Evolutionary conservation across 2,329 filamentous ascomycete species (phyloP), one percentile per base, ranked within the genome.

Genomic region (Cladosporium velox): DNA sequence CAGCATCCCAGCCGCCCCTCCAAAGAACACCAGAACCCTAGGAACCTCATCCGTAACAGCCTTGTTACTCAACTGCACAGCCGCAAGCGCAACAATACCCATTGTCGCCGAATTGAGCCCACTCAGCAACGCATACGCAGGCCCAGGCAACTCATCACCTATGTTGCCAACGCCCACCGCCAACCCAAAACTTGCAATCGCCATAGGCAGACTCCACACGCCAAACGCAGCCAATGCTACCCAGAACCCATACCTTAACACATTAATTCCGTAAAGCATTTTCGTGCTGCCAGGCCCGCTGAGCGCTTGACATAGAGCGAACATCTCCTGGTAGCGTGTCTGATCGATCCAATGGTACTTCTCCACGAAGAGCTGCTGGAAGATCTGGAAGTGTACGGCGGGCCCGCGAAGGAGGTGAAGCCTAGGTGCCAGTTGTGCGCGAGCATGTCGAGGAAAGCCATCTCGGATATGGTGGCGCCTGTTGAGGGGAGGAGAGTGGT

Each of bases 41-140:
- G 89, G 88, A 3, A 90, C 58, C 24, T 80, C 80, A 72, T 92
- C 89, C 0, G 84, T 88, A 64, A 92, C 88, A 0, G 89, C 85
- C 69, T 91, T 91, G 15, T 24, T 34, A 0, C 89, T 85, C 0
- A 92, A 81, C 70, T 81, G 79, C 21, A 91, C 87, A 0, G 88
- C 90, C 1, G 90, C 89, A 0, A 92, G 78, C 0, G 89, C 87
- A 65, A 92, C 87, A 32, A 92, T 86, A 0, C 90, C 90, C 0
- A 92, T 90, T 0, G 88, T 91, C 0, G 89, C 86, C 0, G 89
- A 85, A 71, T 92, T 92, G 5, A 93, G 81, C 0, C 90, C 90
- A 0, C 88, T 91, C 0, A 93, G 80, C 0, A 92, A 80, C 0
- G 89, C 89, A 71, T 91, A 92, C 0, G 87, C 89, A 0, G 86